Conservation (phyloP, 805 yeast genomes). For the Kluyveromyces wickerhamii region DNA sequence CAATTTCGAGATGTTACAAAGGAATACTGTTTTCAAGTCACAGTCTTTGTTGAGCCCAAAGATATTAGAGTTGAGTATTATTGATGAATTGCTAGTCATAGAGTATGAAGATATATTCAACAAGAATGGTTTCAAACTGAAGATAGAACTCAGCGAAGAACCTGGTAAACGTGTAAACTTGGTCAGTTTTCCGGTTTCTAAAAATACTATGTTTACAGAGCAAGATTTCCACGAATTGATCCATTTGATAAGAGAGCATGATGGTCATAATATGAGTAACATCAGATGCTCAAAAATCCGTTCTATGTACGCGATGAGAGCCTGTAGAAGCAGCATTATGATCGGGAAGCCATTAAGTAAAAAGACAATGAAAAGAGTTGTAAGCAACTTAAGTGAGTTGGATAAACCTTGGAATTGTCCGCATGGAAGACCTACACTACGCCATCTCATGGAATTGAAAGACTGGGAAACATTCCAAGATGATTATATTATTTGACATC, state of each 20-base stretch:
- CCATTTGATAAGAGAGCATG: conserved; percentile 52
- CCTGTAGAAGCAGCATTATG: conserved; percentile 92
- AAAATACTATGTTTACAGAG: conserved; percentile 55
- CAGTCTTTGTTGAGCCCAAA: conserved; percentile 64
- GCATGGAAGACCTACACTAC: conserved; percentile 95
- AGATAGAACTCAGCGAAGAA: conserved; percentile 38
- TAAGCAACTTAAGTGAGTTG: conserved; percentile 55
- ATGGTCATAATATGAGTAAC: conserved; percentile 32
- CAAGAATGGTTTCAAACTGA: conserved; percentile 70
- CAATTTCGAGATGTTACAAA: conserved; percentile 70
- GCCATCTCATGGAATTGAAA: conserved; percentile 67
- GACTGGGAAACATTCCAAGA: conserved; percentile 37
- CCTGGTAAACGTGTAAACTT: conserved; percentile 55
- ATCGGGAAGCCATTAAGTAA: conserved; percentile 64
- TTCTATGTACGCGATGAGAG: conserved; percentile 86
- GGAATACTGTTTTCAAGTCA: conserved; percentile 46
- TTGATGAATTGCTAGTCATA: conserved; percentile 68
- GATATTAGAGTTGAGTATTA: conserved; percentile 54
- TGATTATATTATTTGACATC: conserved; percentile 32
- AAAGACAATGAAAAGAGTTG: conserved; percentile 59
- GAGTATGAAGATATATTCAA: conserved; percentile 52
- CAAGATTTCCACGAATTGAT: conserved; percentile 70
- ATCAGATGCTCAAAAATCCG: conserved; percentile 68
- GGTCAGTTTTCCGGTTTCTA: conserved; percentile 64
- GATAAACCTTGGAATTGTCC: conserved; percentile 97